Conservation (phyloP, 2,329 filamentous ascomycete genomes). For the Ascomycota sp. region DNA sequence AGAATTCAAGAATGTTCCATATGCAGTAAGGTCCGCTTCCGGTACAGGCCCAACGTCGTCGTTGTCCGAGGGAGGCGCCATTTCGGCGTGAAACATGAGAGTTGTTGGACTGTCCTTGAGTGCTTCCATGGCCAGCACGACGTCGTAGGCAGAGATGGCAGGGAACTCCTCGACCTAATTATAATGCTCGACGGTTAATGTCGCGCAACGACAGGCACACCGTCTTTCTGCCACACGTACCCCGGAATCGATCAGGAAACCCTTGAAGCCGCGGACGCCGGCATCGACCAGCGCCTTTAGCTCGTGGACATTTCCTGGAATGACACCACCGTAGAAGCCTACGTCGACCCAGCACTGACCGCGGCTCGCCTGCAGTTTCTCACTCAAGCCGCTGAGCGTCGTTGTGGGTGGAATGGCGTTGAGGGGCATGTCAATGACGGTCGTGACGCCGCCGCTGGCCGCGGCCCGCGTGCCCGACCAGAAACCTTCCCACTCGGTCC, state of each 20-base stretch:
- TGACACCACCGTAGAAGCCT: conserved; percentile 89
- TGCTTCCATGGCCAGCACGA: conserved; percentile 56
- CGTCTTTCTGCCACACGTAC: conserved; percentile 25
- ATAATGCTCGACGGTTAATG: too few species aligned
- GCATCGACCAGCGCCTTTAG: conserved; percentile 59
- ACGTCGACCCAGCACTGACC: conserved; percentile 96
- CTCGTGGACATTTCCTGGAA: conserved; percentile 69
- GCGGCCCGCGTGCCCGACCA: conserved; percentile 83
- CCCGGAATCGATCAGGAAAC: conserved; percentile 89
- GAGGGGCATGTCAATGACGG: conserved; percentile 89
- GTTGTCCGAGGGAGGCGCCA: conserved; percentile 47
- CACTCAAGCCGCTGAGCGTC: conserved; percentile 56
- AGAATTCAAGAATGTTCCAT: conserved; percentile 78
- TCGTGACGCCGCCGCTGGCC: conserved; percentile 87
- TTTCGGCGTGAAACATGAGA: conserved; percentile 97
- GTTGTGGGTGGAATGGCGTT: conserved; percentile 95
- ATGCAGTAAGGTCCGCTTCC: conserved; percentile 38
- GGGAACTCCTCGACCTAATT: conserved; percentile 79
- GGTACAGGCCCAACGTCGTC: too few species aligned
- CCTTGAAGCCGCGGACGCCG: conserved; percentile 89
- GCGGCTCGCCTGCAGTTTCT: conserved; percentile 64
- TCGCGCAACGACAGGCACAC: too few species aligned
- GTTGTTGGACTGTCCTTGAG: conserved; percentile 67
- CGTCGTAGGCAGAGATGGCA: conserved; percentile 59
- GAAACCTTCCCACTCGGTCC: conserved; percentile 97